A percentile compares a stretch with the other conserved stretches of the same genome.
These are phyloP conservation scores for Punctularia strigosozonata DNA, from an alignment of 768 basidiomycete genomes.

Conservation along the genomic window DNA sequence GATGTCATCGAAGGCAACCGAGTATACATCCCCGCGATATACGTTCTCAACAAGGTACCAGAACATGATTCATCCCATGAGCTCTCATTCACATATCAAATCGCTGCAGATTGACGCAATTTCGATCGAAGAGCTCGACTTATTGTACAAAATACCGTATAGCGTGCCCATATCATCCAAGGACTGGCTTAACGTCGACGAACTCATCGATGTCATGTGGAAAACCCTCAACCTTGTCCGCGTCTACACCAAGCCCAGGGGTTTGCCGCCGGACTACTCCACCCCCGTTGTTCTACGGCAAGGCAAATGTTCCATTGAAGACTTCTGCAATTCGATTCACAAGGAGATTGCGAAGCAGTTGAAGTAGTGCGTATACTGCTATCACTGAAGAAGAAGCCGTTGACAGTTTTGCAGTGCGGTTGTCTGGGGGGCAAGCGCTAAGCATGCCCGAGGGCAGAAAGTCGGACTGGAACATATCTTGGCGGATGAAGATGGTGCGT, in stretches of 20 bases:
- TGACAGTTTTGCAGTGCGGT: slow-evolving; percentile 42
- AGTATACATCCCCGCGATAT: slow-evolving; percentile 88
- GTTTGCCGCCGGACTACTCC: slow-evolving; percentile 81
- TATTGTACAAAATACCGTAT: slow-evolving; percentile 91
- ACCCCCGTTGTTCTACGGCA: slow-evolving; percentile 79
- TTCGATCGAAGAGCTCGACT: slow-evolving; percentile 94
- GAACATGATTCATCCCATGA: slow-evolving; percentile 2
- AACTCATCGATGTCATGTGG: slow-evolving; percentile 92
- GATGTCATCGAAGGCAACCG: slow-evolving; percentile 96
- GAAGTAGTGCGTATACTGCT: slow-evolving; percentile 65
- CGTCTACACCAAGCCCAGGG: slow-evolving; percentile 93
- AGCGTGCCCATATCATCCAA: slow-evolving; percentile 90
- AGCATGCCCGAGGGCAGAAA: slow-evolving; percentile 94
- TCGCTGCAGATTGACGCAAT: slow-evolving; percentile 82
- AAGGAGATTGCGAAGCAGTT: slow-evolving; percentile 97
- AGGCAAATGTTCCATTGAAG: slow-evolving; percentile 58
- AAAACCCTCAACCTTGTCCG: slow-evolving; percentile 83
- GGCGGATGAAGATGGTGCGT: slow-evolving; percentile 81
- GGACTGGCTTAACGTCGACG: slow-evolving; percentile 96
- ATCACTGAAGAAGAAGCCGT: background rate
- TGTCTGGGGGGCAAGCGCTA: slow-evolving; percentile 97
- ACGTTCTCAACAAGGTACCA: slow-evolving; percentile 77
- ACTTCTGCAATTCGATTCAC: slow-evolving; percentile 89
- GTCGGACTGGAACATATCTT: slow-evolving; percentile 80
- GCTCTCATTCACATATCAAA: background rate